These are phyloP conservation scores for Pythium dissimile DNA, from an alignment of 352 stramenopile genomes.

Conservation along the genomic window DNA sequence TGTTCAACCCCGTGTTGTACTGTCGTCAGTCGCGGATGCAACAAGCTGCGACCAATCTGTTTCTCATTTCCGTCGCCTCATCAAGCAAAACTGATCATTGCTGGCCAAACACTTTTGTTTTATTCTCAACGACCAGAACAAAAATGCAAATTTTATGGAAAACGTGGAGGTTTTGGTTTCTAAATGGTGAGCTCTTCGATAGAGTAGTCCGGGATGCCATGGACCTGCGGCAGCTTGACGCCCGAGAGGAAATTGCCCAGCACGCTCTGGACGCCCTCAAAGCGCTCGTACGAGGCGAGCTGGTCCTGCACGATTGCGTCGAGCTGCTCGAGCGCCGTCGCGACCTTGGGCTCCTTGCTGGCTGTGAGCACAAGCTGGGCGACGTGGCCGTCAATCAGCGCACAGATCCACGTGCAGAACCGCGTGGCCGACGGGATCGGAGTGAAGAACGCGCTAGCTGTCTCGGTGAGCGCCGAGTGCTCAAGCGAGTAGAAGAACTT, in stretches of 20 bases:
- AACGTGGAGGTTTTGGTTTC: constrained; percentile 4
- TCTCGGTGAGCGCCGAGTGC: constrained; percentile 20
- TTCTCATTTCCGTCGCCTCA: too few species aligned
- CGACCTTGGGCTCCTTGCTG: constrained; percentile 38
- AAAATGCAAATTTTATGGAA: neutral
- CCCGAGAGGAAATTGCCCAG: constrained; percentile 78
- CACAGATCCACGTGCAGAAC: constrained; percentile 69
- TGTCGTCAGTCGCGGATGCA: too few species aligned
- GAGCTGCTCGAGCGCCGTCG: constrained; percentile 38
- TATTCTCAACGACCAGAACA: neutral
- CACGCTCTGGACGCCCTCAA: constrained; percentile 67
- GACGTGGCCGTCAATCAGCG: constrained; percentile 70
- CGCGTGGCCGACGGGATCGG: constrained; percentile 37
- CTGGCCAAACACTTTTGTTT: too few species aligned
- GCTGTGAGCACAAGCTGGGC: constrained; percentile 60
- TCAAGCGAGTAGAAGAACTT: constrained; percentile 55
- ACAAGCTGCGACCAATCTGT: too few species aligned
- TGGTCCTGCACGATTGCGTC: constrained; percentile 57
- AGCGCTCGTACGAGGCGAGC: constrained; percentile 48
- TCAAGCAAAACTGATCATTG: too few species aligned
- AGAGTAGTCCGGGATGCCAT: constrained; percentile 70
- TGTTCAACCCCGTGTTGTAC: too few species aligned
- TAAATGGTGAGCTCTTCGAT: constrained; percentile 75
- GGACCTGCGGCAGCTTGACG: constrained; percentile 55
- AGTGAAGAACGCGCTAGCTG: constrained; percentile 23